A percentile compares a stretch with the other conserved stretches of the same genome.
Conservation (phyloP, 2,329 filamentous ascomycete genomes). For the Sclerotinia glacialis region DNA sequence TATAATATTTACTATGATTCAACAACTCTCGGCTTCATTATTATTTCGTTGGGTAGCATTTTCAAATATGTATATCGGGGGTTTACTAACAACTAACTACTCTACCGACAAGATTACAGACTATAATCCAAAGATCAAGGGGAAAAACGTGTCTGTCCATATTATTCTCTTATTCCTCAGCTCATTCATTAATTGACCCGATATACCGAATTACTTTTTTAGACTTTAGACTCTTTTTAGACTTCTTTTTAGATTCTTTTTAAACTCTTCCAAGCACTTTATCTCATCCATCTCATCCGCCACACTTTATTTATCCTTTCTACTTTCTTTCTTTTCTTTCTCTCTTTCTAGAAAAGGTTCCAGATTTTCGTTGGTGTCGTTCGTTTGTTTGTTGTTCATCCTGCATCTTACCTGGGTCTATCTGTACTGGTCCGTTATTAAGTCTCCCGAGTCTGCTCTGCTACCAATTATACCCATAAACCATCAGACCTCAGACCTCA, state of each 20-base stretch:
- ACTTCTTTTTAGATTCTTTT: no score
- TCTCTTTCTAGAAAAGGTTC: neutral
- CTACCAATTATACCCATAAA: neutral
- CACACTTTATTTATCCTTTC: neutral
- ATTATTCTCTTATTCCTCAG: neutral
- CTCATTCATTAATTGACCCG: neutral
- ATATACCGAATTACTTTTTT: constrained; percentile 7
- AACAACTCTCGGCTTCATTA: constrained; percentile 5
- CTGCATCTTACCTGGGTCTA: no score
- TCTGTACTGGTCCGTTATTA: no score
- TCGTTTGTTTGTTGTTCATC: neutral
- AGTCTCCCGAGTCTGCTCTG: no score
- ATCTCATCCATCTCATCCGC: neutral
- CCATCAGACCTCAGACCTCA: no score
- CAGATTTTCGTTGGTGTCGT: neutral
- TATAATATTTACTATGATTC: no score
- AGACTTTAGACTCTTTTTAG: no score
- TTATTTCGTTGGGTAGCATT: constrained; percentile 1
- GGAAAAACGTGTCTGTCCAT: constrained; percentile 2
- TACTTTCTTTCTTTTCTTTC: neutral
- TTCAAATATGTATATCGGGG: neutral
- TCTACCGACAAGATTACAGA: no score
- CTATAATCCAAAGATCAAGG: no score
- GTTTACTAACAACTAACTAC: no score
- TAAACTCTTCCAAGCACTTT: no score